Evolutionary conservation across 306 rosid species (phyloP), one percentile per base, ranked within the genome.

Genomic region (Medicago lupulina): DNA sequence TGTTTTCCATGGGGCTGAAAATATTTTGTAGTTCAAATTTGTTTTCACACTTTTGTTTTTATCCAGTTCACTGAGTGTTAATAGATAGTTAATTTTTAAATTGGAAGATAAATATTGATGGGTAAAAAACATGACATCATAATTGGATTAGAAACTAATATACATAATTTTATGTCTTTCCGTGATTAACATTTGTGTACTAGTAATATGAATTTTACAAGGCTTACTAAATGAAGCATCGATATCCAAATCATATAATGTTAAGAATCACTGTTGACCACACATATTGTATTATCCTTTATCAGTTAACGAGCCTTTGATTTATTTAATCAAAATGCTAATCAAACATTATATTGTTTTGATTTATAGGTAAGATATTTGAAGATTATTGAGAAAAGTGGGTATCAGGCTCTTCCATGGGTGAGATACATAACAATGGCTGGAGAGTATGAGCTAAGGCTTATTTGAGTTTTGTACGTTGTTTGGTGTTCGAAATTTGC

Each of bases 331-430:
- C 69, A 68, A 72, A 44, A 17, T 36, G 44, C 61, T 47, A 47
- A 65, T 67, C 49, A 54, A 49, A 49, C 55, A 63, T 61, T 74
- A 50, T 34, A 74, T 76, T 74, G 17, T 38, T 54, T 21, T 79
- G 84, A 55, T 82, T 77, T 82, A 84, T 79, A 95, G 99, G 99
- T 95, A 83, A 96, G 99, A 67, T 95, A 95, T 82, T 74, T 95
- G 91, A 95, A 95, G 97, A 95, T 95, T 43, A 95, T 95, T 78
- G 98, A 95, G 86, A 95, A 95, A 87, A 95, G 99, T 73, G 99
- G 99, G 70, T 92, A 95, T 83, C 99, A 95, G 86, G 96, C 99
- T 81, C 99, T 96, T 80, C 99, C 99, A 61, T 96, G 99, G 99
- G 99, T 96, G 86, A 92, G 99, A 82, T 96, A 96, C 93, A 96